phyloP scores from a whole-genome alignment of 495 filamentous ascomycete species.

The Hypoxylon lienhwacheense region DNA sequence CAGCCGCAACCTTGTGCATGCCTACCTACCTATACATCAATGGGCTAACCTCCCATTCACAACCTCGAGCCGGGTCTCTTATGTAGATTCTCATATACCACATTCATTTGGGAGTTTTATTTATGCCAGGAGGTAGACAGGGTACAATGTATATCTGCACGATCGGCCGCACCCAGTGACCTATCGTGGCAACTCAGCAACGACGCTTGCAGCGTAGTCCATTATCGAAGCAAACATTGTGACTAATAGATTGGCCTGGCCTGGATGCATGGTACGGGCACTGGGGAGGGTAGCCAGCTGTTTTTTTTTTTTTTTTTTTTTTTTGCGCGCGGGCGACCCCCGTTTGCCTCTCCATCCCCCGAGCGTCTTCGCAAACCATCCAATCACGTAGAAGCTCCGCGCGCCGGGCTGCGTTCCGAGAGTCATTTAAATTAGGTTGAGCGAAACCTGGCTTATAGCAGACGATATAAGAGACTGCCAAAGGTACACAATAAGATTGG shows the following conservation, averaged over 20 bases:
- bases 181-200: conserved; percentile 17
- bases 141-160: conserved; percentile 11
- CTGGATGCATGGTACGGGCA: too few relatives aligned
- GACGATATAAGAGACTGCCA: not conserved
- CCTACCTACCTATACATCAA: not conserved
- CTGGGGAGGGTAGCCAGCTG: conserved; percentile 16
- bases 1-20: not conserved
- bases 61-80: too few relatives aligned
- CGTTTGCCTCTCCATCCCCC: too few relatives aligned
- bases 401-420: conserved; percentile 4
- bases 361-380: not conserved
- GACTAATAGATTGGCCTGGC: too few relatives aligned
- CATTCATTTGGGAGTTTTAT: too few relatives aligned
- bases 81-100: too few relatives aligned
- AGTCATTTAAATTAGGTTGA: not conserved
- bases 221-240: not conserved
- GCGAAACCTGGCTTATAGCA: conserved; percentile 3
- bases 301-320: conserved; percentile 2
- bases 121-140: too few relatives aligned
- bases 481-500: too few relatives aligned
- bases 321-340: too few relatives aligned
- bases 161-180: conserved; percentile 16
- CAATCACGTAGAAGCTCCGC: conserved; percentile 3
- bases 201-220: not conserved
- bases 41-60: too few relatives aligned